Percentiles rank a stretch among this genome's conserved stretches.
phyloP scores from a whole-genome alignment of 345 rosid species.

The Dipteronia dyeriana region DNA sequence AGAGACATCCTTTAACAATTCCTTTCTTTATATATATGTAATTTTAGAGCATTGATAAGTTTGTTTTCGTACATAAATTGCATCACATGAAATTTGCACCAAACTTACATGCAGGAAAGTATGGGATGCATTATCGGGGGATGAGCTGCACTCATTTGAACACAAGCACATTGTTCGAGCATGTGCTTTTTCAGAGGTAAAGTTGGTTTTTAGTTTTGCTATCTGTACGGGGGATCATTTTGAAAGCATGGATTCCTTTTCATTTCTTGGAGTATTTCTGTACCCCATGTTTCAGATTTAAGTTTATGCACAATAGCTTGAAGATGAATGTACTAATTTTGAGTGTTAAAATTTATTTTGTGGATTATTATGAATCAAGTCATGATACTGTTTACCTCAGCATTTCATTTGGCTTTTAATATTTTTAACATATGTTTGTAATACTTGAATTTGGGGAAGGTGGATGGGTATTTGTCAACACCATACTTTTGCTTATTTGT shows the following conservation, averaged over 20 bases:
- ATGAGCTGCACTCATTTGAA: slow-evolving; percentile 42
- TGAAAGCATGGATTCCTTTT: not conserved
- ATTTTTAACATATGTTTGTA: not conserved
- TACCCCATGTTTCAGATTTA: not conserved
- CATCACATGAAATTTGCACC: not conserved
- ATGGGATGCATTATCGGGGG: slow-evolving; percentile 50
- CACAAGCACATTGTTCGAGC: slow-evolving; percentile 53
- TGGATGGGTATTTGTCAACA: not conserved
- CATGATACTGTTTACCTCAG: not conserved
- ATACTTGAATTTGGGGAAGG: not conserved
- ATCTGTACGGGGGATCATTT: not conserved
- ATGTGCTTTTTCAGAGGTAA: slow-evolving; percentile 48
- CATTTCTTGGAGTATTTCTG: not conserved
- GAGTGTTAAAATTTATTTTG: not conserved
- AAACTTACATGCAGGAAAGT: slow-evolving; percentile 34
- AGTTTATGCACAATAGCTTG: not conserved
- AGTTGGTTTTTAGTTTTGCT: not conserved
- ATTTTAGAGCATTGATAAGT: not conserved
- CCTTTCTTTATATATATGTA: not conserved
- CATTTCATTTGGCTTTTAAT: not conserved
- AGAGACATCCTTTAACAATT: not conserved
- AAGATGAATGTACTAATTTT: not conserved
- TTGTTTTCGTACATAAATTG: not conserved
- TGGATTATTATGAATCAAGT: not conserved
- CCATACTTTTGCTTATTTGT: not conserved